phyloP scores from a whole-genome alignment of 2,329 filamentous ascomycete genomes.

The Huntiella moniliformis region DNA sequence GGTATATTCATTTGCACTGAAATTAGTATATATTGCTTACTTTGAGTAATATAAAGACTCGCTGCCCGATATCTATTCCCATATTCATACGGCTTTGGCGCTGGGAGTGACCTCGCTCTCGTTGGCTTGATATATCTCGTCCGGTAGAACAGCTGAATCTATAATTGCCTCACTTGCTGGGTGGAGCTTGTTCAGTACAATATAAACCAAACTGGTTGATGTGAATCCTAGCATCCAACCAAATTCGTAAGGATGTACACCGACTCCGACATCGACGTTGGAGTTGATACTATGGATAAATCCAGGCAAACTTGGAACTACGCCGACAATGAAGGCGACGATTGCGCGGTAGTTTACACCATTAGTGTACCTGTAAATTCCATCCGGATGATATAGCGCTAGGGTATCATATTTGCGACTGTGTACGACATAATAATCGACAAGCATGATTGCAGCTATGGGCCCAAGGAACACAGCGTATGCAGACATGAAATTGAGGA shows the following conservation, averaged over 20 bases:
- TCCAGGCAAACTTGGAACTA: slow-evolving; percentile 23
- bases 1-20: no score
- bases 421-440: slow-evolving; percentile 19
- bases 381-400: slow-evolving; percentile 22
- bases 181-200: slow-evolving; percentile 7
- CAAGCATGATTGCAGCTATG: slow-evolving; percentile 17
- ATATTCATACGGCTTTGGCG: no score
- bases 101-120: no score
- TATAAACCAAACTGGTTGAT: slow-evolving; percentile 13
- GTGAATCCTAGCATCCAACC: slow-evolving; percentile 15
- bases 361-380: slow-evolving; percentile 23
- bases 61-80: no score
- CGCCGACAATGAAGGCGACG: slow-evolving; percentile 23
- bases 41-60: no score
- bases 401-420: slow-evolving; percentile 17
- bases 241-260: slow-evolving; percentile 14
- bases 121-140: slow-evolving; percentile 1
- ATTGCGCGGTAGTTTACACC: slow-evolving; percentile 24
- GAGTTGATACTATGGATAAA: slow-evolving; percentile 18
- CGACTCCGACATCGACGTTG: slow-evolving; percentile 2
- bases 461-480: slow-evolving; percentile 17
- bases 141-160: background rate
- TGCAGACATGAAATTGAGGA: slow-evolving; percentile 15
- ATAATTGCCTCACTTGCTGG: background rate
- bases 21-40: no score